Base-by-base conservation (phyloP, 2,329 filamentous ascomycete genomes). In the Claviceps maximensis region DNA sequence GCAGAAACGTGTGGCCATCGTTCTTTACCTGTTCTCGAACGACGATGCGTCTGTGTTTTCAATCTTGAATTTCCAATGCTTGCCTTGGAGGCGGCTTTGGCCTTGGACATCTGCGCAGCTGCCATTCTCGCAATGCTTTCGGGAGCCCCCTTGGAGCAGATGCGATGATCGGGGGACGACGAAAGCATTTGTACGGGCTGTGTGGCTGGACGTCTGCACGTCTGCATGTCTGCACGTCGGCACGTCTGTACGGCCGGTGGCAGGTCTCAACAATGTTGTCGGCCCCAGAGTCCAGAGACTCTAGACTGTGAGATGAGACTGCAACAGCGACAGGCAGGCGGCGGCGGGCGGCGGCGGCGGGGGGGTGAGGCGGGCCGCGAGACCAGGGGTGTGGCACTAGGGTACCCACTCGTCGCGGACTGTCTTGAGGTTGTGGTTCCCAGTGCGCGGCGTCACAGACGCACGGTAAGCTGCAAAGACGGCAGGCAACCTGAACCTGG, bases 41-140 rank as follows among this genome's bases (percentile, higher is more conserved):
- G 82, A 69, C 89, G 84, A 71, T 96, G 91, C 83, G 93, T 89
- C 75, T 95, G 91, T 63, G 82, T 73, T 71, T 87, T 85, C 65
- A 79, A 74, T 72, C 86, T 88, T 58, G 80, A 68, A 63, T 74
- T 73, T 61, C 72, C 72, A 70, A 73, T 74, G 65, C 61, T 70
- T 58, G 73, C 67, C 69, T 81, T 82, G 51, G 74, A 69, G 65
- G 74, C 71, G 66, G 74, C 60, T 71, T 82, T 83, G 65, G 75
- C 66, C 71, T 83, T 83, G 61, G 72, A 65, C 57, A 76, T 69
- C 68, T 78, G 74, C 68, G 79, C 71, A 65, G 77, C 74, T 62
- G 80, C 78, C 81, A 84, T 84, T 67, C 74, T 79, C 71, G 74
- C 72, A 66, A 70, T 60, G 57, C 60, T 65, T 60, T 60, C 63